A percentile compares a stretch with the other conserved stretches of the same genome.
These are phyloP conservation scores for Samsoniella hepiali DNA, from an alignment of 2,329 filamentous ascomycete species.

Conservation along the genomic window DNA sequence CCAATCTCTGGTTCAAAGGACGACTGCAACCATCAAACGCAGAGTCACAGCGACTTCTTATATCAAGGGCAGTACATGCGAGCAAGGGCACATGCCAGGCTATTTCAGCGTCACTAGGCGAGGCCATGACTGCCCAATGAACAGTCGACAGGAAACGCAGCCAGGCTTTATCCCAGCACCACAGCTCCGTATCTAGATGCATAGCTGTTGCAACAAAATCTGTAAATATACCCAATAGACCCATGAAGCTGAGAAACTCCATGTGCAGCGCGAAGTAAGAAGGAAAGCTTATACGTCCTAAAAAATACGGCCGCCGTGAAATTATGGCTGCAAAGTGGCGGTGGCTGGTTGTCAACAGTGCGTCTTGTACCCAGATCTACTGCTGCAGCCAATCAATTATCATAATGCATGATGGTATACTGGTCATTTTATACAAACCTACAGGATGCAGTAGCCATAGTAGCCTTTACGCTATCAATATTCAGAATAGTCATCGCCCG, in stretches of 20 bases:
- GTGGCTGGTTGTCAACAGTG: background rate
- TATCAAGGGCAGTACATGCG: slow-evolving; percentile 41
- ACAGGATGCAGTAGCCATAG: no score
- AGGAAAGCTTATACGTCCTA: background rate
- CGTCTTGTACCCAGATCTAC: background rate
- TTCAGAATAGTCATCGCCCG: no score
- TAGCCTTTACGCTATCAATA: no score
- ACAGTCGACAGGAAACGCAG: background rate
- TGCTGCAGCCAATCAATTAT: no score
- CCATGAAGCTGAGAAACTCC: background rate
- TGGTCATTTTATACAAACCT: no score
- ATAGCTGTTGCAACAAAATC: background rate
- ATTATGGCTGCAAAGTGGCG: background rate
- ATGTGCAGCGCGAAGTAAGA: background rate
- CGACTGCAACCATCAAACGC: slow-evolving; percentile 42
- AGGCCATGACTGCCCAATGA: slow-evolving; percentile 26
- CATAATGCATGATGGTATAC: no score
- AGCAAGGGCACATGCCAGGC: slow-evolving; percentile 36
- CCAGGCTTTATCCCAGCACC: background rate
- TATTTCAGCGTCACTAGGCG: slow-evolving; percentile 34
- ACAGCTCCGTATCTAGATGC: background rate
- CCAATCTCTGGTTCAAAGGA: slow-evolving; percentile 92
- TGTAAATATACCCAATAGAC: background rate
- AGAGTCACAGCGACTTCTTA: slow-evolving; percentile 32
- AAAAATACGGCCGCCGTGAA: background rate